Percentiles rank a stretch among this genome's conserved stretches.
phyloP scores from a whole-genome alignment of 306 rosid species.

The Quercus glauca region DNA sequence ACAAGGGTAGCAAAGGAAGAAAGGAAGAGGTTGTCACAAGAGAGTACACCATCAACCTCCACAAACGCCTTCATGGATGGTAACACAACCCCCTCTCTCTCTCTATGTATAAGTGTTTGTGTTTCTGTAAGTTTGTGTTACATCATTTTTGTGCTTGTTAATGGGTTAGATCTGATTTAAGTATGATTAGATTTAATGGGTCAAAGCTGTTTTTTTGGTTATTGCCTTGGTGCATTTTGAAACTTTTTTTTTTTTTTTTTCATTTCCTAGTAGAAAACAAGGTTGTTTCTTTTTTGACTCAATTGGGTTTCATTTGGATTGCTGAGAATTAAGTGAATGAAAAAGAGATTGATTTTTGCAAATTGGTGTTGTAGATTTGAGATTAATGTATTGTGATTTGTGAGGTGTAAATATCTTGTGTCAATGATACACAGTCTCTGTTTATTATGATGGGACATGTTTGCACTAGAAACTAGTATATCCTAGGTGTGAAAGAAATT shows the following conservation, averaged over 20 bases:
- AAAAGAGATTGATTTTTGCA: too few species aligned
- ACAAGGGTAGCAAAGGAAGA: conserved; percentile 35
- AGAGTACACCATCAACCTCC: conserved; percentile 51
- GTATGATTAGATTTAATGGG: neutral
- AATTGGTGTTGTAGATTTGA: too few species aligned
- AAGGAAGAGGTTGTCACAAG: conserved; percentile 45
- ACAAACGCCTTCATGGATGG: conserved; percentile 53
- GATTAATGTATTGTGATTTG: neutral
- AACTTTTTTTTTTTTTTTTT: neutral
- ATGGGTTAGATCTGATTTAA: neutral
- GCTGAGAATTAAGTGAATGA: too few species aligned
- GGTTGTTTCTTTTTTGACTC: neutral
- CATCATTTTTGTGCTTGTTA: neutral
- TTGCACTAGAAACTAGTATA: neutral
- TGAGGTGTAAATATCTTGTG: neutral
- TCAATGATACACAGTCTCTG: neutral
- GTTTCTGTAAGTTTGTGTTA: neutral
- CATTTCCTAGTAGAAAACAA: neutral
- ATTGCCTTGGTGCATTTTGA: neutral
- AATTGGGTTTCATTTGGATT: neutral
- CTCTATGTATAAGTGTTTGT: neutral
- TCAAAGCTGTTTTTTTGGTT: neutral
- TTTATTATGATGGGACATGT: neutral
- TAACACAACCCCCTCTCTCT: neutral
- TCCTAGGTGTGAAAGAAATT: neutral